Evolutionary conservation across 345 rosid species (phyloP).

Genomic region (Toxicodendron radicans): DNA sequence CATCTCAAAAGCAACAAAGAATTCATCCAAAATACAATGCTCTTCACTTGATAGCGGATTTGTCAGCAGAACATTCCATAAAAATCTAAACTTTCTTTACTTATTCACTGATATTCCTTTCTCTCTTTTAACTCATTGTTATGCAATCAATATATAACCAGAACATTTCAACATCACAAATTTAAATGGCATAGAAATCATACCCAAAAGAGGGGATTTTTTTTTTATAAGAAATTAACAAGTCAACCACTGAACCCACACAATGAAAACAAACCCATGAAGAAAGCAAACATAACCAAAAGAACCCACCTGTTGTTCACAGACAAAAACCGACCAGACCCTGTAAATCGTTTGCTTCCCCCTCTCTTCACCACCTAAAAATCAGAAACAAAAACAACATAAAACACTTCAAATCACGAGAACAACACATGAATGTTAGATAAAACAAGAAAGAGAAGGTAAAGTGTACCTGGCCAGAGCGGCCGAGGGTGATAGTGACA

Average conservation of each 20-base stretch:
- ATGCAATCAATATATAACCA: neutral
- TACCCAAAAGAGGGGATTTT: neutral
- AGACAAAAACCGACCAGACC: conserved; percentile 14
- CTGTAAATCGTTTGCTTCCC: conserved; percentile 34
- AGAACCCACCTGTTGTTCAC: conserved; percentile 33
- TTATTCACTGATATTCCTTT: neutral
- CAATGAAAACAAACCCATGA: neutral
- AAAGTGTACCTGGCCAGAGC: conserved; percentile 39
- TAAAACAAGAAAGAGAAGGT: neutral
- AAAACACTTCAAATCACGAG: too few species aligned
- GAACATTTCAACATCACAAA: neutral
- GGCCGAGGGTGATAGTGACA: conserved; percentile 44
- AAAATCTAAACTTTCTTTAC: too few species aligned
- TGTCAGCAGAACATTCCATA: too few species aligned
- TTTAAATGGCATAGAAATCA: neutral
- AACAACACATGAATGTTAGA: neutral
- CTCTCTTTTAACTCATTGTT: too few species aligned
- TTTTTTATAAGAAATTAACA: neutral
- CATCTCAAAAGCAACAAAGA: neutral
- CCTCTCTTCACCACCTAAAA: conserved; percentile 40
- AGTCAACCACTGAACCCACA: neutral
- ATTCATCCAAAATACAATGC: neutral
- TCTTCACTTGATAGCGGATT: neutral
- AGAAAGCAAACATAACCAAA: neutral
- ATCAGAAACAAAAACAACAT: neutral